Percentiles rank a stretch among this genome's conserved stretches.
phyloP scores from a whole-genome alignment of 495 filamentous ascomycete species.

The Penicillium simplicissimum region DNA sequence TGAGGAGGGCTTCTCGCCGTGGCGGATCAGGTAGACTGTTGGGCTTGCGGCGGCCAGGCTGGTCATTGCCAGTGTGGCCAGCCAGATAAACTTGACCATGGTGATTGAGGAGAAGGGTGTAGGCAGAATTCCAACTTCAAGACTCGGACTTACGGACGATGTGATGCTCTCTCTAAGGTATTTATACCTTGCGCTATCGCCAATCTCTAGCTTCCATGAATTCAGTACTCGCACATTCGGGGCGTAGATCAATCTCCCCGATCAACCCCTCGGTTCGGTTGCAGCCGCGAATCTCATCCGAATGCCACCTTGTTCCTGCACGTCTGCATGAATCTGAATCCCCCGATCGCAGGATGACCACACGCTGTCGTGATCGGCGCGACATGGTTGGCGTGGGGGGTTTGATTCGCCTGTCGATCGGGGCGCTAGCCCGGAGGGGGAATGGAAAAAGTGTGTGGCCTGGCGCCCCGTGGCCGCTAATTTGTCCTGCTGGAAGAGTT shows the following conservation, averaged over 20 bases:
- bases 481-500: too few relatives aligned
- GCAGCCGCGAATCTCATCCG: background rate
- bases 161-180: too few relatives aligned
- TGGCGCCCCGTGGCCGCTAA: too few relatives aligned
- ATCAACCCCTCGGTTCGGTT: background rate
- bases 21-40: constrained; percentile 57
- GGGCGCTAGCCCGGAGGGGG: background rate
- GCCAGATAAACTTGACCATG: constrained; percentile 16
- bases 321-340: background rate
- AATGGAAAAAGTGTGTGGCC: background rate
- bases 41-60: constrained; percentile 26
- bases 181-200: too few relatives aligned
- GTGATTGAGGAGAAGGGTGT: too few relatives aligned
- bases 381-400: constrained; percentile 8
- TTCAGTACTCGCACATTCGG: background rate
- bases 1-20: constrained; percentile 57
- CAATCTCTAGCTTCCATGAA: too few relatives aligned
- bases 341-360: constrained; percentile 8
- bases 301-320: constrained; percentile 4
- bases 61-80: constrained; percentile 26
- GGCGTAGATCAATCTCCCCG: background rate
- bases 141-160: too few relatives aligned
- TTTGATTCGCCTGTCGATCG: constrained; percentile 22
- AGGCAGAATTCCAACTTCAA: too few relatives aligned
- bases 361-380: constrained; percentile 6